A percentile compares a stretch with the other conserved stretches of the same genome.
Evolutionary conservation across 139 green algal species (phyloP).

Genomic region (Spirogloea muscicola): DNA sequence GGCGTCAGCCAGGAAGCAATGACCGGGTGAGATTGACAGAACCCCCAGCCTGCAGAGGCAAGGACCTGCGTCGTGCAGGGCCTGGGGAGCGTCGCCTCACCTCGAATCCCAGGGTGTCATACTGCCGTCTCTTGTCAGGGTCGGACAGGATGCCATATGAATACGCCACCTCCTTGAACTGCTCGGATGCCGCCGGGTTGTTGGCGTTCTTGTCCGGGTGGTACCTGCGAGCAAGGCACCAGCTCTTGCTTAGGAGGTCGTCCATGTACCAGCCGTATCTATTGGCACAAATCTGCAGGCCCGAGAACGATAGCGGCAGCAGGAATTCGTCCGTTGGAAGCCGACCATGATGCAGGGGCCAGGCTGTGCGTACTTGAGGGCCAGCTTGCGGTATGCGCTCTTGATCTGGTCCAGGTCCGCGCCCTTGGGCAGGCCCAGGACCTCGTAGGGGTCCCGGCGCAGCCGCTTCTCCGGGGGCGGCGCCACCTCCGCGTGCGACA

Average conservation of each 20-base stretch:
- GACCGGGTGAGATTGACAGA: too few relatives aligned
- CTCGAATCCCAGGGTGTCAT: slow-evolving; percentile 61
- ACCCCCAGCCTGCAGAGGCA: too few relatives aligned
- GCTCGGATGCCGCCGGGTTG: slow-evolving; percentile 35
- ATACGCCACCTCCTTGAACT: slow-evolving; percentile 57
- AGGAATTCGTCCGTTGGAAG: too few relatives aligned
- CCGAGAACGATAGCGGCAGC: background rate
- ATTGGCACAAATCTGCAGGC: too few relatives aligned
- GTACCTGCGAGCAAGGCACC: slow-evolving; percentile 8
- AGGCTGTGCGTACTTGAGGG: slow-evolving; percentile 31
- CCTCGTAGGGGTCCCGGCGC: slow-evolving; percentile 32
- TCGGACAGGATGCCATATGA: slow-evolving; percentile 67
- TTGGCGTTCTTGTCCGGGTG: slow-evolving; percentile 53
- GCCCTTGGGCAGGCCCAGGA: slow-evolving; percentile 39
- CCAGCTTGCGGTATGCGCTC: slow-evolving; percentile 48
- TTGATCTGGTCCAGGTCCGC: slow-evolving; percentile 48
- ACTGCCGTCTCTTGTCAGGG: slow-evolving; percentile 57
- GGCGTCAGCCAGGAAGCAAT: too few relatives aligned
- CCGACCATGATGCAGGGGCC: background rate
- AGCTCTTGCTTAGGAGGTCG: too few relatives aligned
- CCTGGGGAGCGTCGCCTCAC: too few relatives aligned
- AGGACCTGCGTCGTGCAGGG: too few relatives aligned
- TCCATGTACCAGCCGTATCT: too few relatives aligned
- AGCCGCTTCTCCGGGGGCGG: too few relatives aligned
- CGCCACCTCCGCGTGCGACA: too few relatives aligned